These are phyloP conservation scores for Papilionanthe hybrid DNA, from an alignment of 116 monocot genomes.

Conservation along the genomic window DNA sequence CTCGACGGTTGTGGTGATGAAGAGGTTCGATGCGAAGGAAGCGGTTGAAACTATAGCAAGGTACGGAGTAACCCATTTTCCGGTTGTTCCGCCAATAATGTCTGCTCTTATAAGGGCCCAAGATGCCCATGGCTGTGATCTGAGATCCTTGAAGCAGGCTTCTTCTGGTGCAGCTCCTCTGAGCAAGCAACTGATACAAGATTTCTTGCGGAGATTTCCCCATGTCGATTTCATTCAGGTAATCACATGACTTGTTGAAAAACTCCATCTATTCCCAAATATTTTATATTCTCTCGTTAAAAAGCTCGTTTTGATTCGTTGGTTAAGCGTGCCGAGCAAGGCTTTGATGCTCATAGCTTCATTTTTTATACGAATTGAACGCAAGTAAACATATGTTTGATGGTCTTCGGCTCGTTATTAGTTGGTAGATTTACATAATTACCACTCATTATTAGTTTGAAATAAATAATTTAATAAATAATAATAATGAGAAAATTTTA, in stretches of 20 bases:
- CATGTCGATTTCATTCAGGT: slow-evolving; percentile 83
- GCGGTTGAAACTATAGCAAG: slow-evolving; percentile 34
- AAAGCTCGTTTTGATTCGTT: too few species aligned
- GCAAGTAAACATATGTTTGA: too few species aligned
- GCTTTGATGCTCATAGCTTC: too few species aligned
- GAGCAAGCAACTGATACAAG: slow-evolving; percentile 25
- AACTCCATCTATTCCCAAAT: too few species aligned
- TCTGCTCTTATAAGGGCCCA: slow-evolving; percentile 29
- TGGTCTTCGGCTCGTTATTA: too few species aligned
- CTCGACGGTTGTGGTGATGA: slow-evolving; percentile 59
- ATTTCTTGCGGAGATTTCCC: slow-evolving; percentile 51
- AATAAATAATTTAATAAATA: too few species aligned
- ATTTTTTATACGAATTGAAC: too few species aligned
- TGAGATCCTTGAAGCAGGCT: slow-evolving; percentile 53
- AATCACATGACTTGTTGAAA: neutral
- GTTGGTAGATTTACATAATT: too few species aligned
- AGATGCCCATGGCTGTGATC: slow-evolving; percentile 6
- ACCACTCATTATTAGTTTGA: too few species aligned
- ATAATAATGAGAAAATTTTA: too few species aligned
- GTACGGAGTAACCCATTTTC: slow-evolving; percentile 54
- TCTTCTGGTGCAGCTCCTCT: slow-evolving; percentile 66
- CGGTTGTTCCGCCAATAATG: slow-evolving; percentile 58
- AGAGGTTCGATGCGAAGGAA: slow-evolving; percentile 41
- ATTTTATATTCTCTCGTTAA: too few species aligned
- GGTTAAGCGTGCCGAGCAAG: too few species aligned